A percentile compares a stretch with the other conserved stretches of the same genome.
These are phyloP conservation scores for Cutaneotrichosporon arboriforme DNA, from an alignment of 1,284 basidiomycete genomes.

Conservation along the genomic window DNA sequence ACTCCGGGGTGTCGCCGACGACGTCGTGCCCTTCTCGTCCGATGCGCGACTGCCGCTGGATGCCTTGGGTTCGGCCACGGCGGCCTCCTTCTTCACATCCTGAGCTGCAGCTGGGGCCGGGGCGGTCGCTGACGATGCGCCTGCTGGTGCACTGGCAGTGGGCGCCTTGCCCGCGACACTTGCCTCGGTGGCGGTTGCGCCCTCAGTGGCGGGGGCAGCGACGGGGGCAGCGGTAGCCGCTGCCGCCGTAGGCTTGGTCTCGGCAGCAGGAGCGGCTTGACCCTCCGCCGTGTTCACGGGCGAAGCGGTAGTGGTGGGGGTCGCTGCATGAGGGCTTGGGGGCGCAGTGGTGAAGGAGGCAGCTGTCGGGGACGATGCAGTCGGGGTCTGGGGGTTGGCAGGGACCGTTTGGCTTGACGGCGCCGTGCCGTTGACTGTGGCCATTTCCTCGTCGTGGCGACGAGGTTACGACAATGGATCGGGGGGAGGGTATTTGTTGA, in stretches of 20 bases:
- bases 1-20: not conserved
- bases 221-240: not conserved
- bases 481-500: not conserved
- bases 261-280: not conserved
- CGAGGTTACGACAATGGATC: conserved; percentile 2
- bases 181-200: not conserved
- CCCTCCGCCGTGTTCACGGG: not conserved
- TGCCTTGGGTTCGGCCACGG: not conserved
- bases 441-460: conserved; percentile 18
- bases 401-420: conserved; percentile 2
- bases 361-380: not conserved
- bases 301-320: not conserved
- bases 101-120: not conserved
- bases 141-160: too few species aligned
- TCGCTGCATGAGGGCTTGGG: not conserved
- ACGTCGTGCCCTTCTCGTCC: not conserved
- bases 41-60: not conserved
- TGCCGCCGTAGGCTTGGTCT: not conserved
- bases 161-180: not conserved
- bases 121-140: not conserved
- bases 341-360: not conserved
- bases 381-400: not conserved
- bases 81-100: not conserved
- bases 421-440: conserved; percentile 13
- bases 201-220: not conserved